phyloP scores from a whole-genome alignment of 768 basidiomycete genomes.

The Termitomyces sp. region DNA sequence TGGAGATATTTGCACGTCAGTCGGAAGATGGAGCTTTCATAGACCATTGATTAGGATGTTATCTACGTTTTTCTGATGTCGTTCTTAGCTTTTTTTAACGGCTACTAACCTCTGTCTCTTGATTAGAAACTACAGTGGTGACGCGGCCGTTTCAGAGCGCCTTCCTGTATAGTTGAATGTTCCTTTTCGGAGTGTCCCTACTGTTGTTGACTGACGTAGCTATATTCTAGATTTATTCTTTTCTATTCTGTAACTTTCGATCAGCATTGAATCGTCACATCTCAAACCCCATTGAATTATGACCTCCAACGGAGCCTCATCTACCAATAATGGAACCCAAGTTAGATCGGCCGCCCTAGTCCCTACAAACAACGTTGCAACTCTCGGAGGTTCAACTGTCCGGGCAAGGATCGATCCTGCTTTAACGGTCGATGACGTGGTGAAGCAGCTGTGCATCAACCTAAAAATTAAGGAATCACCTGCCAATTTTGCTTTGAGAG shows the following conservation, averaged over 20 bases:
- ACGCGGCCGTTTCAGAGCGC: not conserved
- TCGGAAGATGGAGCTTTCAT: conserved; percentile 32
- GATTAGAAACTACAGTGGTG: not conserved
- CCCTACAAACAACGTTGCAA: conserved; percentile 83
- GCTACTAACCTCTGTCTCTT: conserved; percentile 3
- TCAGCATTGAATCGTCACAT: conserved; percentile 1
- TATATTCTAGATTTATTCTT: not conserved
- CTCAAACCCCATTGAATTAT: conserved; percentile 5
- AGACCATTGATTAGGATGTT: conserved; percentile 31
- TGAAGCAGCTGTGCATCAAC: conserved; percentile 77
- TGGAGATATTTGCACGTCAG: conserved; percentile 61
- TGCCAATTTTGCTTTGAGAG: conserved; percentile 70
- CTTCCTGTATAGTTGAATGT: not conserved
- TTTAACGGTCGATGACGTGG: conserved; percentile 78
- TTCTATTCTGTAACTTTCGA: not conserved
- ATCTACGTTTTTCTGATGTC: conserved; percentile 39
- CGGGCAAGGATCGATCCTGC: conserved; percentile 84
- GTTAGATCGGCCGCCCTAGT: conserved; percentile 48
- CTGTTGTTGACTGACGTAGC: not conserved
- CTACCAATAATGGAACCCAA: conserved; percentile 32
- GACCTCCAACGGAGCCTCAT: conserved; percentile 17
- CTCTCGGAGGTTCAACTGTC: conserved; percentile 67
- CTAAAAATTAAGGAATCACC: conserved; percentile 74
- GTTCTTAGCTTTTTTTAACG: not conserved
- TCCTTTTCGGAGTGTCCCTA: not conserved